A percentile compares a stretch with the other conserved stretches of the same genome.
Evolutionary conservation across 805 yeast species (phyloP).

Genomic region (Cyberlindnera maclurae): DNA sequence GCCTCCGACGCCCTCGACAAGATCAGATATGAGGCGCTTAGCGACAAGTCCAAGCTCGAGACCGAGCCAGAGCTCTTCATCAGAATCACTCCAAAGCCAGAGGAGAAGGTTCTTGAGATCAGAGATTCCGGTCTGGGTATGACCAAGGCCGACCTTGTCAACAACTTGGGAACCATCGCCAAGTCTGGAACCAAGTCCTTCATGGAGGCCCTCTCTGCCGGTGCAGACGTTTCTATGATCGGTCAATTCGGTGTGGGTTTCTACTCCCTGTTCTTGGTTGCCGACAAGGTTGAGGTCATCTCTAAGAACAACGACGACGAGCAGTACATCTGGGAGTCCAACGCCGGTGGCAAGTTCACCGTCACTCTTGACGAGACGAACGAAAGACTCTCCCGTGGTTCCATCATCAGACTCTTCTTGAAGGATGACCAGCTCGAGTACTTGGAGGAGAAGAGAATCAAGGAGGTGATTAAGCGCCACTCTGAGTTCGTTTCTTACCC

Average conservation of each 20-base stretch:
- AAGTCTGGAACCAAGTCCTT: constrained; percentile 99
- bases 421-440: constrained; percentile 99
- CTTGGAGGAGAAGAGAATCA: constrained; percentile 98
- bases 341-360: constrained; percentile 99
- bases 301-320: constrained; percentile 98
- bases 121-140: constrained; percentile 99
- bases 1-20: constrained; percentile 99
- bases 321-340: constrained; percentile 99
- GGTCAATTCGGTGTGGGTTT: constrained; percentile 99
- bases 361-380: constrained; percentile 83
- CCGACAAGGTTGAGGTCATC: constrained; percentile 97
- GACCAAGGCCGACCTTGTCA: constrained; percentile 98
- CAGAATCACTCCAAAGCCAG: constrained; percentile 96
- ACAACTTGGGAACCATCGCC: constrained; percentile 99
- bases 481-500: constrained; percentile 99
- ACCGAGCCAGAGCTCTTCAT: constrained; percentile 94
- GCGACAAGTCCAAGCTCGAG: constrained; percentile 88
- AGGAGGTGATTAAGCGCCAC: constrained; percentile 99
- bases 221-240: constrained; percentile 99
- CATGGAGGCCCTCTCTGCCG: constrained; percentile 99
- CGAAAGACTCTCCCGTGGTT: constrained; percentile 91
- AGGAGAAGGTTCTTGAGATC: constrained; percentile 86
- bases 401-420: constrained; percentile 89
- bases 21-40: constrained; percentile 92
- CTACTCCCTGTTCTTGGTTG: constrained; percentile 98